Conservation (phyloP, 352 stramenopile genomes). For the Pythium chondricola region DNA sequence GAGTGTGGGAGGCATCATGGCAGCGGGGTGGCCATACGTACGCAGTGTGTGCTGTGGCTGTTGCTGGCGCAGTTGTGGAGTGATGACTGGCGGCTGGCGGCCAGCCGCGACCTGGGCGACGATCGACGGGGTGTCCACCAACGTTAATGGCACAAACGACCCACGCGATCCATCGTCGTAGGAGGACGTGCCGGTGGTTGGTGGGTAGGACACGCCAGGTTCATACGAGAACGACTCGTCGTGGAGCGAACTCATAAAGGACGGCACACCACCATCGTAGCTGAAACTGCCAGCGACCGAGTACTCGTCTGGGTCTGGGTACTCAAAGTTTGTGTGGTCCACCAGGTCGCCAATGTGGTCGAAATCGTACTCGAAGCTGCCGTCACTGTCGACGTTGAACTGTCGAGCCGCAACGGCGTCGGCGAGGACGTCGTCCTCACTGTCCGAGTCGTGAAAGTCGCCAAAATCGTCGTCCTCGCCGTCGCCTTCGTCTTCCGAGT, state of each 20-base stretch:
- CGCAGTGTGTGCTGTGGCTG: slow-evolving; percentile 3
- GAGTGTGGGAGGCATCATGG: background rate
- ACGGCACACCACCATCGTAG: slow-evolving; percentile 13
- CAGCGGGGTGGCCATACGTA: slow-evolving; percentile 3
- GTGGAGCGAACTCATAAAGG: slow-evolving; percentile 12
- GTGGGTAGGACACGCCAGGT: slow-evolving; percentile 4
- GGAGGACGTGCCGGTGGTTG: background rate
- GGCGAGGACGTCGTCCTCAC: slow-evolving; percentile 8
- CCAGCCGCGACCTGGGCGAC: slow-evolving; percentile 2
- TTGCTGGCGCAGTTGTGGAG: slow-evolving; percentile 1
- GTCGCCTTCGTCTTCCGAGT: slow-evolving; percentile 13
- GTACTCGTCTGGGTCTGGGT: slow-evolving; percentile 13
- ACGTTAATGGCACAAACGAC: slow-evolving; percentile 15
- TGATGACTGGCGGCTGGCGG: background rate
- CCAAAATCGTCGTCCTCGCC: slow-evolving; percentile 13
- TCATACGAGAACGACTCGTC: slow-evolving; percentile 11
- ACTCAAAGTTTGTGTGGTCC: background rate
- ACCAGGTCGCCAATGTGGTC: slow-evolving; percentile 4
- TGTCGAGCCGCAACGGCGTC: background rate
- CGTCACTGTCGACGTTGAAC: background rate
- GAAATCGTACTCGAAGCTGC: background rate
- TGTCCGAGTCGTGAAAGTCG: slow-evolving; percentile 20
- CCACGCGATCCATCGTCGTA: slow-evolving; percentile 7
- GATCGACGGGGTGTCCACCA: slow-evolving; percentile 12
- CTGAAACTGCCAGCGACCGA: slow-evolving; percentile 20